Evolutionary conservation across 345 rosid species (phyloP).

Genomic region (Hirschfeldia incana): DNA sequence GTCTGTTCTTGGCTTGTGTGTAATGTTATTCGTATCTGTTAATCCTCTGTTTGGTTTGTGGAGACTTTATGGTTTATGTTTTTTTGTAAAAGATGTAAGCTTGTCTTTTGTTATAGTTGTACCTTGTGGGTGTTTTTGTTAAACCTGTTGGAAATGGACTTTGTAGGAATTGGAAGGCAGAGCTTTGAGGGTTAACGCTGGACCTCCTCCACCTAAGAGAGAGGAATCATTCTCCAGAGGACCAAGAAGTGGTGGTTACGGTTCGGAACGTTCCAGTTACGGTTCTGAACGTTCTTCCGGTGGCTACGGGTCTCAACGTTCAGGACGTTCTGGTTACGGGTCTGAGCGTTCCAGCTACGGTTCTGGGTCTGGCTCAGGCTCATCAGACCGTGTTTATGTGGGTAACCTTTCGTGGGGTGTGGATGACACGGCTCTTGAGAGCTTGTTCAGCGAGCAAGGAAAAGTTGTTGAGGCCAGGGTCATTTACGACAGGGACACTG

Average conservation of each 20-base stretch:
- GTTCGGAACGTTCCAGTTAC: slow-evolving; percentile 32
- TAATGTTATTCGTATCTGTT: not conserved
- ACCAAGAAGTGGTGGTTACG: slow-evolving; percentile 41
- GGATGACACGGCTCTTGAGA: slow-evolving; percentile 80
- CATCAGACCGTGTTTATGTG: slow-evolving; percentile 65
- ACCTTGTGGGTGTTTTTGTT: slow-evolving; percentile 13
- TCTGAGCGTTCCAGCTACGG: slow-evolving; percentile 37
- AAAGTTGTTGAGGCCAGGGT: slow-evolving; percentile 89
- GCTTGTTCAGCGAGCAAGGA: slow-evolving; percentile 79
- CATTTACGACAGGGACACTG: slow-evolving; percentile 89
- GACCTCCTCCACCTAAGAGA: slow-evolving; percentile 79
- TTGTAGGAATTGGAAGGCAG: slow-evolving; percentile 89
- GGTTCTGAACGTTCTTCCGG: slow-evolving; percentile 15
- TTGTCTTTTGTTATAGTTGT: not conserved
- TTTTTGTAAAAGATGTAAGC: not conserved
- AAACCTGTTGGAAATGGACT: slow-evolving; percentile 1
- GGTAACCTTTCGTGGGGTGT: slow-evolving; percentile 97
- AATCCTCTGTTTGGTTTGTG: slow-evolving; percentile 9
- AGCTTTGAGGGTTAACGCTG: slow-evolving; percentile 78
- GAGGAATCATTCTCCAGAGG: slow-evolving; percentile 54
- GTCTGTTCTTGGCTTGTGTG: slow-evolving; percentile 23
- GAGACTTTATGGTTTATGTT: not conserved
- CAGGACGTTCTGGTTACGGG: slow-evolving; percentile 22
- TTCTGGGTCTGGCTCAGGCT: slow-evolving; percentile 36
- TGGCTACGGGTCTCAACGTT: slow-evolving; percentile 15